Percentiles rank a stretch among this genome's conserved stretches.
phyloP scores from a whole-genome alignment of 2,329 filamentous ascomycete genomes.

The Ceratocystis cacaofunesta region DNA sequence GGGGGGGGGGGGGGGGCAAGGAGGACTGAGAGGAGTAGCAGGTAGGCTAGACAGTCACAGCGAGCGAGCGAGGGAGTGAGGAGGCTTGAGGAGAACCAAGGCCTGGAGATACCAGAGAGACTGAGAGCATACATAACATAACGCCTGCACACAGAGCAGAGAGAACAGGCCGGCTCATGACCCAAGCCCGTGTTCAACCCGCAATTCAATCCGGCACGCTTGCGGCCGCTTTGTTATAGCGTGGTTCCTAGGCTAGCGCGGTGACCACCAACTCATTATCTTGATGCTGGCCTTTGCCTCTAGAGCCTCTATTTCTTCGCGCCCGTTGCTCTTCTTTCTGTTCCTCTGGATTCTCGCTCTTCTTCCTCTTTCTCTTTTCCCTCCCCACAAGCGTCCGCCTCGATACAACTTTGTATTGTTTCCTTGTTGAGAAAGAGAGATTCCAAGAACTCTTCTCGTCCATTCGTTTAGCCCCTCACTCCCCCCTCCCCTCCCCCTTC shows the following conservation, averaged over 20 bases:
- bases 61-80: neutral
- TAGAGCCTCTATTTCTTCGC: neutral
- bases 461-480: slow-evolving; percentile 3
- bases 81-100: neutral
- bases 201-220: neutral
- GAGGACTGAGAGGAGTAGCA: neutral
- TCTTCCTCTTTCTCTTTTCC: neutral
- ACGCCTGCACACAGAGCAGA: neutral
- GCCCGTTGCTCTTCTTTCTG: neutral
- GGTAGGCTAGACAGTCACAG: too few species aligned
- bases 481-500: neutral
- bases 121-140: neutral
- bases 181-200: neutral
- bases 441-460: neutral
- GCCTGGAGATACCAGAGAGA: neutral
- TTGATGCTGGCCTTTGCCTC: neutral
- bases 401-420: neutral
- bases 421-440: slow-evolving; percentile 1
- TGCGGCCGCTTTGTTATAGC: neutral
- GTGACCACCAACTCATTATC: neutral
- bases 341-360: neutral
- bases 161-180: neutral
- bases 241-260: neutral
- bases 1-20: too few species aligned
- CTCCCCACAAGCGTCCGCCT: neutral